Evolutionary conservation across 441 rosid species (phyloP), one percentile per base, ranked within the genome.

Genomic region (Eruca vesicaria): DNA sequence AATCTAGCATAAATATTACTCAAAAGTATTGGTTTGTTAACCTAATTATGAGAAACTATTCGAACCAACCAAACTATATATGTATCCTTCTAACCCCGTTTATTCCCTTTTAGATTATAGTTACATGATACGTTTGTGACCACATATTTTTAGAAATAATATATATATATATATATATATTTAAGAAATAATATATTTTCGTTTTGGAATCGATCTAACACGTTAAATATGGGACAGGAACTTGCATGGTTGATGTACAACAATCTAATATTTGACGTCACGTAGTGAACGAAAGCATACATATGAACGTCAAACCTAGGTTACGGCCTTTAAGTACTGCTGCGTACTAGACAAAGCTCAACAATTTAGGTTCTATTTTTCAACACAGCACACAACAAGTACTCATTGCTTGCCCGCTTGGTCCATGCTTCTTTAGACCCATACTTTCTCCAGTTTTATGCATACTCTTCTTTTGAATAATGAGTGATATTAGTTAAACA

Each of bases 371-470:
- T 21, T 41, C 4, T 21, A 11, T 5, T 41, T 41, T 43, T 64
- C 19, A 64, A 41, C 35, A 64, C 68, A 0, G 1, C 45, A 31
- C 41, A 21, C 21, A 20, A 36, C 18, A 23, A n/a, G 33, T 23
- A 14, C n/a, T 43, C 68, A 43, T 41, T 20, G 35, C 55, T 64
- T 64, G 55, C 21, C 18, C 19, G 35, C 55, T 64, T 64, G 55
- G 35, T 31, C 19, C 56, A 64, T n/a, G 68, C 68, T 64, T 41
- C 68, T 41, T 41, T n/a, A 8, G 55, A 41, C 52, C 67, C 31
- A 38, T 63, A 63, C 38, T 7, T 63, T 63, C 52, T 63, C 31
- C 36, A 10, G 52, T 14, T 3, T n/a, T 61, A 32, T 16, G 26
- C 45, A 18, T 6, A 41, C 9, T n/a, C 41, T 16, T 41, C 21